Conservation (phyloP, 1,284 basidiomycete species). For the Volvariella volvacea region DNA sequence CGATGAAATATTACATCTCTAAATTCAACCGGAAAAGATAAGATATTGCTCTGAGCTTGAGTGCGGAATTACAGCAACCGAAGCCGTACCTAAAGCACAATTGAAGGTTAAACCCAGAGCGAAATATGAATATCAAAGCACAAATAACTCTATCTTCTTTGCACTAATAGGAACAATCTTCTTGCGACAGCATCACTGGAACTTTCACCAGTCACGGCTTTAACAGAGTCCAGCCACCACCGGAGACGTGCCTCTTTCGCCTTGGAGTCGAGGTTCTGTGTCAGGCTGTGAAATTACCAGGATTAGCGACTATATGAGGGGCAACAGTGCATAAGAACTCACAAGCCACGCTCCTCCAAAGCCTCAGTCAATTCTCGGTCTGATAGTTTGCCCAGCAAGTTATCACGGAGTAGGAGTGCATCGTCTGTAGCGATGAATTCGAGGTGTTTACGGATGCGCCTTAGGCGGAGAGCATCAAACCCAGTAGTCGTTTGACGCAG, state of each 20-base stretch:
- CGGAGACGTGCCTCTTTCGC: conserved; percentile 41
- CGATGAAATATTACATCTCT: no score
- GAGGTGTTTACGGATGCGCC: conserved; percentile 53
- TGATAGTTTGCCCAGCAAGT: conserved; percentile 31
- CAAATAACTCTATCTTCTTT: conserved; percentile 3
- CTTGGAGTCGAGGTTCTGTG: conserved; percentile 28
- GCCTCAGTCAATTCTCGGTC: conserved; percentile 51
- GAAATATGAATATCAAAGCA: conserved; percentile 9
- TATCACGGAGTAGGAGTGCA: conserved; percentile 44
- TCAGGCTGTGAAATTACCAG: conserved; percentile 22
- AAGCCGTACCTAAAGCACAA: no score
- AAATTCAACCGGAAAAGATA: no score
- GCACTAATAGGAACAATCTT: conserved; percentile 25
- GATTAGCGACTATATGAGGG: not conserved
- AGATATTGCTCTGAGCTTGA: no score
- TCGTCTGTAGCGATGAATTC: conserved; percentile 53
- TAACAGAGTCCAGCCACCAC: conserved; percentile 55
- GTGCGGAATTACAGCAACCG: no score
- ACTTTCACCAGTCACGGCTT: conserved; percentile 16
- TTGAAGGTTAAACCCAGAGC: no score
- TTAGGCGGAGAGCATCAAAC: conserved; percentile 39
- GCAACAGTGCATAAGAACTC: conserved; percentile 21
- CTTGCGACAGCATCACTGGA: conserved; percentile 28
- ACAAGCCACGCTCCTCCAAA: conserved; percentile 72
- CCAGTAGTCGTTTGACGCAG: conserved; percentile 56